Base-by-base conservation (phyloP, 306 rosid species). In the Sphenostylis stenocarpa region DNA sequence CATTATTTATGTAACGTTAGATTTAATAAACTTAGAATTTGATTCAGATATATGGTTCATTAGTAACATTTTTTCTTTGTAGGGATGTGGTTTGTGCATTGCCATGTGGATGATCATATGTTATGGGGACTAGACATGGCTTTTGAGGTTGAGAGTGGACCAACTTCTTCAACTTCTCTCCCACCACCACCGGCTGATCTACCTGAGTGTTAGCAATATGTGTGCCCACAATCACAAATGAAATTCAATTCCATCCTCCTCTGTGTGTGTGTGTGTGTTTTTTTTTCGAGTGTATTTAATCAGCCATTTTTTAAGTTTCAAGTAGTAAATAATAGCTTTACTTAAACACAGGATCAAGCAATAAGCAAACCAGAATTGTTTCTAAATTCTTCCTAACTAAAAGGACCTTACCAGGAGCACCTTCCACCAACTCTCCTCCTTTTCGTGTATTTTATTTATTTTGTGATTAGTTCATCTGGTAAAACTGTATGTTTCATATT, bases 161-260 rank as follows among this genome's bases (percentile, higher is more conserved):
- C 83, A 14, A 80, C 83, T 51, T 38, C 68, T 52, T 64, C 61
- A 44, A 67, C 86, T 0, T 78, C 85, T 21, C 81, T 90, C 49
- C 91, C 90, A 67, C 80, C 91, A 11, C 90, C 93, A 13, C 96
- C 93, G 1, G 7, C 65, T 23, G 96, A 90, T 90, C 82, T 86
- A 0, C 93, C 96, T 23, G 49, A 65, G 38, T 76, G 80, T 34
- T 51, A 65, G 10, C 11, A 1, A 21, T 20, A 19, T 3, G 8
- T 8, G 67, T 6, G 11, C 13, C 16, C n/a, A 13, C 15, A 61
- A 15, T 28, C 38, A 33, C 21, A 31, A 61, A 7, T 14, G 44
- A 31, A 33, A 8, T 16, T 15, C 44, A 61, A 60, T 16, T 16
- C 24, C n/a, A 2, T 31, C 15, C 12, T 28, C 24, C 5, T 61